Evolutionary conservation across 106 monocot genomes (phyloP).

Genomic region (Dendrobium chrysotoxum): DNA sequence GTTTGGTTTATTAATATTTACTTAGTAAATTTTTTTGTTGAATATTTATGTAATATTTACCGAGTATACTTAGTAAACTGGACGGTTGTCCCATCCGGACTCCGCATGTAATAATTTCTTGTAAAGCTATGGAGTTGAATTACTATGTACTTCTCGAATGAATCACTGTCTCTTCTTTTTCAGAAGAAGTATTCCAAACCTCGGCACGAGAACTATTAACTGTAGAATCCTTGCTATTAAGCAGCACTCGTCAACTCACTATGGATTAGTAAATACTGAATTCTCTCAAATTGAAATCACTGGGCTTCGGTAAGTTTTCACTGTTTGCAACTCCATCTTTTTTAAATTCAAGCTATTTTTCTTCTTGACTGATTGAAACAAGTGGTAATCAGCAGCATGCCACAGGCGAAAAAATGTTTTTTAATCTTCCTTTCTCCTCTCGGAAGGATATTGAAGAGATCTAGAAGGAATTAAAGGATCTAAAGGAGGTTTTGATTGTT

Average conservation of each 20-base stretch:
- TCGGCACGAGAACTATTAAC: slow-evolving; percentile 13
- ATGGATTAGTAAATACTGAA: slow-evolving; percentile 30
- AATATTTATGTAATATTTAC: too few relatives aligned
- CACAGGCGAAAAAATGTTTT: slow-evolving; percentile 24
- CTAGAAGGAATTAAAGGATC: slow-evolving; percentile 20
- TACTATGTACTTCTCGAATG: neutral
- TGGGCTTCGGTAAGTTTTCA: slow-evolving; percentile 5
- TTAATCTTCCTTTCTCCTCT: slow-evolving; percentile 33
- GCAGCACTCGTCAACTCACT: slow-evolving; percentile 19
- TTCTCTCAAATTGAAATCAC: slow-evolving; percentile 49
- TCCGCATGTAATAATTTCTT: too few relatives aligned
- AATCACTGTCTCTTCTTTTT: neutral
- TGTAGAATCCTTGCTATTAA: slow-evolving; percentile 54
- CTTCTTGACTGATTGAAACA: neutral
- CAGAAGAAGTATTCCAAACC: slow-evolving; percentile 20
- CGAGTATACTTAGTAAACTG: too few relatives aligned
- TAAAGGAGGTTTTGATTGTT: neutral
- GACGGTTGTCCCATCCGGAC: too few relatives aligned
- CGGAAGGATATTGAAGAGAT: slow-evolving; percentile 29
- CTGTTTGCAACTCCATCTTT: neutral
- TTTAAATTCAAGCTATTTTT: neutral
- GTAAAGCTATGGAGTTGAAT: neutral
- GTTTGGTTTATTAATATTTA: too few relatives aligned
- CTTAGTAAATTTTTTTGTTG: too few relatives aligned
- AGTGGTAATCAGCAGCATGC: slow-evolving; percentile 15